A percentile compares a stretch with the other conserved stretches of the same genome.
Conservation (phyloP, 2,329 filamentous ascomycete species). For the Xylaria sp. region DNA sequence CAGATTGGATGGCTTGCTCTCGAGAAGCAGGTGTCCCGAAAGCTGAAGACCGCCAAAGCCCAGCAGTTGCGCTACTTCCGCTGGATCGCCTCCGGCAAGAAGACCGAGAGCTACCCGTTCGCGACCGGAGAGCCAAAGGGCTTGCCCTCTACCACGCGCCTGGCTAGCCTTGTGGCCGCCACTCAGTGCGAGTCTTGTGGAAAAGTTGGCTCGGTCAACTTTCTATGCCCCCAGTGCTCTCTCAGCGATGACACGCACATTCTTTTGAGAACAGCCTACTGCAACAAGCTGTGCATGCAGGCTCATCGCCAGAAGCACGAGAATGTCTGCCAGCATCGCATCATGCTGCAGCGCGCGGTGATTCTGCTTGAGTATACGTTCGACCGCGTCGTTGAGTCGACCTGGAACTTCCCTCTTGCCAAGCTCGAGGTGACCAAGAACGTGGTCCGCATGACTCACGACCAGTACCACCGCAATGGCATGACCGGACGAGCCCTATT, state of each 20-base stretch:
- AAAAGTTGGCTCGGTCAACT: slow-evolving; percentile 7
- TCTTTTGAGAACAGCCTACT: slow-evolving; percentile 13
- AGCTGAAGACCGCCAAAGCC: slow-evolving; percentile 16
- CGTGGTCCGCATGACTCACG: neutral
- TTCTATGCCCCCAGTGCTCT: slow-evolving; percentile 11
- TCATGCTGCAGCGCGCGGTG: slow-evolving; percentile 6
- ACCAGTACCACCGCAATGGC: no score
- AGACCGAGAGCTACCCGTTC: slow-evolving; percentile 15
- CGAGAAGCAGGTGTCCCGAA: neutral
- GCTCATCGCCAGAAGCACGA: slow-evolving; percentile 7
- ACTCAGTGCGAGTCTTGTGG: slow-evolving; percentile 9
- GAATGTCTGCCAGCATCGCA: slow-evolving; percentile 7
- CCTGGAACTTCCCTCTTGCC: slow-evolving; percentile 3
- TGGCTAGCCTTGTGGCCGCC: neutral
- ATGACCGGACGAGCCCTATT: no score
- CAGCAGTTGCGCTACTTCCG: slow-evolving; percentile 13
- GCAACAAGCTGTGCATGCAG: slow-evolving; percentile 15
- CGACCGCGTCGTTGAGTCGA: slow-evolving; percentile 1
- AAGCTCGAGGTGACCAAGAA: slow-evolving; percentile 3
- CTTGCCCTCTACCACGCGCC: slow-evolving; percentile 1
- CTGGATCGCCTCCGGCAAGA: slow-evolving; percentile 16
- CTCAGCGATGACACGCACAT: slow-evolving; percentile 5
- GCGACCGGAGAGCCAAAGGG: neutral
- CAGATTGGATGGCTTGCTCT: slow-evolving; percentile 10
- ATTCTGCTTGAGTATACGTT: slow-evolving; percentile 7